Evolutionary conservation across 2,329 filamentous ascomycete genomes (phyloP), one percentile per base, ranked within the genome.

Genomic region (Hirsutella rhossiliensis): DNA sequence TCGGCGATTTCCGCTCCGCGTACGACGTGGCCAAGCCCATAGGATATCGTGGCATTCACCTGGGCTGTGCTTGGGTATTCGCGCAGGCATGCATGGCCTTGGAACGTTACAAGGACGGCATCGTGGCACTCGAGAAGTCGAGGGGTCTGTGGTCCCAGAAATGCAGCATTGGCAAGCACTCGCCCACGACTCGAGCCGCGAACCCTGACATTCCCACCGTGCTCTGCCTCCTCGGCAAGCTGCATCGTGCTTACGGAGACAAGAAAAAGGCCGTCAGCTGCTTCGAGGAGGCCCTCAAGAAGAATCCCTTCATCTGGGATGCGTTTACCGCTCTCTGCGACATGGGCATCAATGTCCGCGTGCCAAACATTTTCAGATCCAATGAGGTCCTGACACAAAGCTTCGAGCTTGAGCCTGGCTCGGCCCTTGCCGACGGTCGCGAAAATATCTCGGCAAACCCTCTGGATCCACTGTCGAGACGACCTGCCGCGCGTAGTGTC

Each of bases 281-380:
- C 61, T 97, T 92, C 58, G 87, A 94, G 52, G 87, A 94, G 47
- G 80, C 89, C 6, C 68, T 98, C 54, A 94, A 89, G 64, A 63
- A 81, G 44, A 98, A 97, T 56, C 89, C 92, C 2, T 90, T 97
- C 63, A 92, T 95, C 77, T 98, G 92, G 92, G 92, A 98, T 69
- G 89, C 90, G 0, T 97, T 97, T 56, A 80, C 82, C 19, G 83
- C 79, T 15, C 73, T 98, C 8, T 95, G 89, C 59, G 88, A 96
- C 57, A 86, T 78, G 80, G 86, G 87, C 4, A 82, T 87, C 38
- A 81, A 80, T 51, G 74, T 97, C 44, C 80, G 85, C 45, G 80
- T 92, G 11, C 76, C 81, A 23, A 95, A 94, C 56, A 84, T 96
- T 49, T 98, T 95, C 67, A 87, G 81, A 58, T 67, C 84, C 53